Percentiles rank a stretch among this genome's conserved stretches.
Conservation (phyloP, 306 rosid species). For the Bauhinia variegata region DNA sequence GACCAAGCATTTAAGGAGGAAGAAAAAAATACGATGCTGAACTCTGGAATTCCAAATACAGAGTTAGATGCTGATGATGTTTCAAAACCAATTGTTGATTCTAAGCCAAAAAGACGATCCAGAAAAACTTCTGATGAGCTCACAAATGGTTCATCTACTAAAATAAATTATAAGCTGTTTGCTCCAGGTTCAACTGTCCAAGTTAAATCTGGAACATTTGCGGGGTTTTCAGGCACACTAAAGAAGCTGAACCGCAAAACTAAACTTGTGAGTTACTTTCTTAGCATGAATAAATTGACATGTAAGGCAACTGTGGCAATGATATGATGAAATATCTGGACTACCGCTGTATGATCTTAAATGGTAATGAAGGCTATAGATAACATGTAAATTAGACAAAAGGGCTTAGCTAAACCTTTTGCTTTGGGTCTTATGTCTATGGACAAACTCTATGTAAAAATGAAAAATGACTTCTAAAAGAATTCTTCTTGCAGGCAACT, state of each 20-base stretch:
- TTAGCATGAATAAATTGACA: constrained; percentile 19
- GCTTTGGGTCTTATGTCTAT: not conserved
- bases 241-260: constrained; percentile 78
- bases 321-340: constrained; percentile 20
- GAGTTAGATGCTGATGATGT: constrained; percentile 39
- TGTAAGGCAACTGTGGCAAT: too few species aligned
- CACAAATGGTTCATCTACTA: constrained; percentile 36
- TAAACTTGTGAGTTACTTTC: constrained; percentile 56
- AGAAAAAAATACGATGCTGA: constrained; percentile 42
- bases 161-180: constrained; percentile 39
- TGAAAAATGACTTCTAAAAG: too few species aligned
- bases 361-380: constrained; percentile 15
- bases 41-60: constrained; percentile 29
- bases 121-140: too few species aligned
- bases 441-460: constrained; percentile 15
- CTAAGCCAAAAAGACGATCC: too few species aligned
- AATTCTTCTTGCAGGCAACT: constrained; percentile 76
- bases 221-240: constrained; percentile 75
- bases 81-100: constrained; percentile 37
- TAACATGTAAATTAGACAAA: constrained; percentile 3
- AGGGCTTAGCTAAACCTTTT: not conserved
- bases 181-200: constrained; percentile 65
- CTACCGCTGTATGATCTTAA: constrained; percentile 4
- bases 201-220: constrained; percentile 73
- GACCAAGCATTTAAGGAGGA: constrained; percentile 73